A percentile compares a stretch with the other conserved stretches of the same genome.
These are phyloP conservation scores for Coemansia nantahalensis DNA, from an alignment of 192 early-diverging fungal genomes.

Conservation along the genomic window DNA sequence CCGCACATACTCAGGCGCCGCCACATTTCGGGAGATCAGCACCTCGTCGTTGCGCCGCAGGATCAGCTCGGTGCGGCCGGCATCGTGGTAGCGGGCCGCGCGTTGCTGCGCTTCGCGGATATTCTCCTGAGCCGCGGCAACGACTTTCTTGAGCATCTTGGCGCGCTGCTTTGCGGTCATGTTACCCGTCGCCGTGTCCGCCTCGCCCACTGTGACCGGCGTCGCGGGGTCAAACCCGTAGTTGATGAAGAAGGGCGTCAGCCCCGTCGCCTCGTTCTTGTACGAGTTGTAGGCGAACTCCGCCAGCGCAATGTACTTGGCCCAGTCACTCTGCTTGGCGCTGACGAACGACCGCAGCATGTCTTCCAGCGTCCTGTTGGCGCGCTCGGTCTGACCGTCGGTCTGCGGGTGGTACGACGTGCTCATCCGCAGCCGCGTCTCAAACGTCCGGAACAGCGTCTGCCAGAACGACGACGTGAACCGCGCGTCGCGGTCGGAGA, in stretches of 20 bases:
- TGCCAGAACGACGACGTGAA: conserved; percentile 17
- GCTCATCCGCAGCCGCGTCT: conserved; percentile 29
- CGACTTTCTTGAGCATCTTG: background rate
- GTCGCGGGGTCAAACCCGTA: conserved; percentile 6
- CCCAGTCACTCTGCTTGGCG: conserved; percentile 51
- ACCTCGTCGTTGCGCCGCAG: background rate
- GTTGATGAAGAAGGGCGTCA: conserved; percentile 12
- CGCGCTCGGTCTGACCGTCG: conserved; percentile 46
- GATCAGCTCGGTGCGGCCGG: background rate
- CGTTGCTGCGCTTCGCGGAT: background rate
- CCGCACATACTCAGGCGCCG: conserved; percentile 1
- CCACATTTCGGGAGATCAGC: background rate
- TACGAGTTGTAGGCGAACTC: conserved; percentile 55
- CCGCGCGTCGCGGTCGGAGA: conserved; percentile 16
- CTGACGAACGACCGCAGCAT: conserved; percentile 34
- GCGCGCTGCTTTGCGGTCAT: background rate
- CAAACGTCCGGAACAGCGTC: conserved; percentile 14
- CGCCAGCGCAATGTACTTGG: conserved; percentile 25
- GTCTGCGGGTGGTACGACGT: conserved; percentile 47
- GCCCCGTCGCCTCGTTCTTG: conserved; percentile 4
- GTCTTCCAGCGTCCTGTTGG: conserved; percentile 42
- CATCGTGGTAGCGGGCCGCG: conserved; percentile 2
- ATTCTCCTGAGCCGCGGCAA: background rate
- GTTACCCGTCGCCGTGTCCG: background rate
- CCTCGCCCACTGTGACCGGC: conserved; percentile 1